These are phyloP conservation scores for Venturia oleaginea DNA, from an alignment of 2,329 filamentous ascomycete genomes.

Conservation along the genomic window DNA sequence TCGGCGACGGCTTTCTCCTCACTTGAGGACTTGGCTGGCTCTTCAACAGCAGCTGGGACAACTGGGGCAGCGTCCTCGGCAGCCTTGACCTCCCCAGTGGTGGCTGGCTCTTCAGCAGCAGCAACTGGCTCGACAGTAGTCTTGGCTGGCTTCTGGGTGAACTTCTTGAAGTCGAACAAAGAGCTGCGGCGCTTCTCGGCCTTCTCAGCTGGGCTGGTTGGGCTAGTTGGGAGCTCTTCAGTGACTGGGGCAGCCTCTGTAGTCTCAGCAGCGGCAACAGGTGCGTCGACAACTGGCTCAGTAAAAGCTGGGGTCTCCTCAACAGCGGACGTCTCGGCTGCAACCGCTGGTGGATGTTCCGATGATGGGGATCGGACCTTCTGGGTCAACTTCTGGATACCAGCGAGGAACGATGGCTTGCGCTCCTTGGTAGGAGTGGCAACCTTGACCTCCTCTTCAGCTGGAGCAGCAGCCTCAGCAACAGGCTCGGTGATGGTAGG, in stretches of 20 bases:
- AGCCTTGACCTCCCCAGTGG: constrained; percentile 20
- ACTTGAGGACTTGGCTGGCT: constrained; percentile 15
- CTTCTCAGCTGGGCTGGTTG: constrained; percentile 3
- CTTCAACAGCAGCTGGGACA: constrained; percentile 19
- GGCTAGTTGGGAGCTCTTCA: not conserved
- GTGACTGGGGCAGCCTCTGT: not conserved
- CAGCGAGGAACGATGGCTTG: constrained; percentile 11
- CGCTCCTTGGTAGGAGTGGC: constrained; percentile 11
- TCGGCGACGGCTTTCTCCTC: constrained; percentile 15
- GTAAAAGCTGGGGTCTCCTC: constrained; percentile 34
- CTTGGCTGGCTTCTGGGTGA: constrained; percentile 12
- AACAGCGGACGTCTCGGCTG: constrained; percentile 26
- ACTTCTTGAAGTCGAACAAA: constrained; percentile 14
- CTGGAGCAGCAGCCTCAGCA: constrained; percentile 9
- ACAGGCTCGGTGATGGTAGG: constrained; percentile 12
- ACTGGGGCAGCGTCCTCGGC: constrained; percentile 14
- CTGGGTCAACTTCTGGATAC: constrained; percentile 11
- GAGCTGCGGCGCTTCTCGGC: constrained; percentile 16
- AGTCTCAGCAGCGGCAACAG: constrained; percentile 6
- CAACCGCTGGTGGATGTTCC: constrained; percentile 22
- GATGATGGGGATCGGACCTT: constrained; percentile 13
- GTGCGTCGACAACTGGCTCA: constrained; percentile 21
- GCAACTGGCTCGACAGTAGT: not conserved
- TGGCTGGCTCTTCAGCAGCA: constrained; percentile 21
- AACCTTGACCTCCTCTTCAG: not conserved